Conservation (phyloP, 805 yeast species). For the Citeromyces nyonsensis region DNA sequence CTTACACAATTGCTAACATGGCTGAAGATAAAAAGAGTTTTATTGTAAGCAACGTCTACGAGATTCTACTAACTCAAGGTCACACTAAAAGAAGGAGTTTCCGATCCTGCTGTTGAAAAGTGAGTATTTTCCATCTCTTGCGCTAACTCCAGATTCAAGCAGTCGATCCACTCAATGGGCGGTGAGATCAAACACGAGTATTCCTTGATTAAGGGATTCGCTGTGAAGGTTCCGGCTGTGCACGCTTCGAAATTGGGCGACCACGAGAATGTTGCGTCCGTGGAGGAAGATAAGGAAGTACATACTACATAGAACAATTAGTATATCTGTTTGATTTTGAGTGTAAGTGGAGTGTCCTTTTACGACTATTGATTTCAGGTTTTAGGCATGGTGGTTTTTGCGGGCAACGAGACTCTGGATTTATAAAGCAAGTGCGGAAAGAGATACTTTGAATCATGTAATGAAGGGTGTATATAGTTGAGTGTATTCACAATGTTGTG, state of each 20-base stretch:
- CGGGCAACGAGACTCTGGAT: too few species aligned
- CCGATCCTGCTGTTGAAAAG: conserved; percentile 15
- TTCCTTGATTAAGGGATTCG: conserved; percentile 50
- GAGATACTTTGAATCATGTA: too few species aligned
- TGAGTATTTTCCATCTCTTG: conserved; percentile 4
- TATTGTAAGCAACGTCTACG: conserved; percentile 10
- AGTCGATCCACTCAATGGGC: conserved; percentile 31
- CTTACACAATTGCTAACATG: too few species aligned
- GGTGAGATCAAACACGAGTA: conserved; percentile 49
- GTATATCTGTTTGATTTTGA: too few species aligned
- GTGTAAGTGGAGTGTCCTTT: neutral
- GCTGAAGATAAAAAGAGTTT: conserved; percentile 15
- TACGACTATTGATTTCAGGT: too few species aligned
- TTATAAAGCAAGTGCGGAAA: too few species aligned
- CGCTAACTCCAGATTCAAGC: conserved; percentile 20
- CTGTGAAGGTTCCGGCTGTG: conserved; percentile 36
- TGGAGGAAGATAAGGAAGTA: conserved; percentile 61
- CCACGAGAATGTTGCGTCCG: conserved; percentile 34
- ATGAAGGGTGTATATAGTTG: too few species aligned
- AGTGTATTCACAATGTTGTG: too few species aligned
- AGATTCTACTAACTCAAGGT: conserved; percentile 9
- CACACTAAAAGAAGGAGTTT: conserved; percentile 20
- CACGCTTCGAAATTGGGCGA: conserved; percentile 29
- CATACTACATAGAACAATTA: conserved; percentile 15
- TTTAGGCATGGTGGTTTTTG: too few species aligned